Evolutionary conservation across 2,329 filamentous ascomycete species (phyloP), one percentile per base, ranked within the genome.

Genomic region (Aspergillus ochraceus): DNA sequence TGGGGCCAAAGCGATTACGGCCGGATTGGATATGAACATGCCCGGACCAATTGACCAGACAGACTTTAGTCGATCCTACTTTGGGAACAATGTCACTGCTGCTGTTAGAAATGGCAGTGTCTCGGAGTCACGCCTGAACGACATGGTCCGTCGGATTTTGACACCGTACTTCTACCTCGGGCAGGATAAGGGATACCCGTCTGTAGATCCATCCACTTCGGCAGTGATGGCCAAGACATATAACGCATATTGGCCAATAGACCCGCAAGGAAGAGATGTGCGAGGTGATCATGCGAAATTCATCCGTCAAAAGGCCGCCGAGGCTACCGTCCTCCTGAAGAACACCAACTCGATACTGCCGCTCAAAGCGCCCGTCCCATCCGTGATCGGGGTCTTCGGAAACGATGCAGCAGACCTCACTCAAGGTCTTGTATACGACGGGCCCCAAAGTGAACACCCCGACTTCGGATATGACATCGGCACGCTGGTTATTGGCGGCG

Each of bases 221-320:
- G 32, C 32, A 3, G 32, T 32, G 32, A 55, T 5, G 26, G 32
- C 39, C 11, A 24, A 32, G 49, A 73, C 80, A 55, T 74, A 80
- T 55, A 66, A 71, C 17, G 62, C 61, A 8, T 47, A 57, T 6
- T 59, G 60, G 11, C 59, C 55, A 11, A 47, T 50, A 39, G 57
- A n/a, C n/a, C 36, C 17, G 4, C 32, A 61, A 2, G 59, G 63
- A 45, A 54, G 63, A 24, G 88, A 96, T 70, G 92, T 94, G 10
- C 89, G 87, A 52, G 82, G 75, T 29, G 81, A 92, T 54, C 91
- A 96, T 70, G 86, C 78, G 36, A 71, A 77, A 20, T 78, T 90
- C 52, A 93, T 95, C 64, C 87, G 91, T 22, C 82, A 83, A 72
- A 85, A 85, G 0, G 69, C 55, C 9, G 52, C 57, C 5, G 53